Evolutionary conservation across 305 asterid genomes (phyloP), one percentile per base, ranked within the genome.

Genomic region (Rubia balearica): DNA sequence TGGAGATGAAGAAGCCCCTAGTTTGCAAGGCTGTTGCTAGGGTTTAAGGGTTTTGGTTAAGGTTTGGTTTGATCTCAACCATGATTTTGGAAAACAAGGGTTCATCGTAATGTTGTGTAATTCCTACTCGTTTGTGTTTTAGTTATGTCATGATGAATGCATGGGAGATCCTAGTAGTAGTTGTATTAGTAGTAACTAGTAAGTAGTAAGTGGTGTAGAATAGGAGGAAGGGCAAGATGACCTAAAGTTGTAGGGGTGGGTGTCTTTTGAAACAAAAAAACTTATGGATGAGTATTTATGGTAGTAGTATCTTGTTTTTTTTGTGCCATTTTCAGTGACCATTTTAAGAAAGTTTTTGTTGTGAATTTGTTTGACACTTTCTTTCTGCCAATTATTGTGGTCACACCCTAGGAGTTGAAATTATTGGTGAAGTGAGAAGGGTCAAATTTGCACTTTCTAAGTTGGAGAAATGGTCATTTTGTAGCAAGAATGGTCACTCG

Each of bases 1-100:
- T 90, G 97, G 96, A 88, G 60, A 85, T 88, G 94, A 84, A 85
- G 75, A 71, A 76, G 3, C 89, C 96, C 24, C 71, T 90, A 84
- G 75, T 83, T 7, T 90, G 97, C 92, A 87, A 77, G 62, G 89
- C 91, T 36, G 65, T 81, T 65, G 77, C 90, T 56, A 85, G 96
- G 86, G 68, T 55, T 62, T 76, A 72, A 78, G 22, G 27, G 27
- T 61, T 33, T 62, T 56, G 66, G 42, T 60, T 67, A 33, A 33
- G 45, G 55, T 9, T 56, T 56, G 46, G 67, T 62, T 14, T 62
- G 67, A 69, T 79, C 69, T 69, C 67, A 53, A 45, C 80, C 80
- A 62, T 76, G 72, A 65, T 65, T 81, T 71, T 77, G 70, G 66
- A 59, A 33, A 16, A 61, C 38, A 13, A 51, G n/a, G 49, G 53